phyloP scores from a whole-genome alignment of 2,329 filamentous ascomycete genomes.

The Diaporthe eres region DNA sequence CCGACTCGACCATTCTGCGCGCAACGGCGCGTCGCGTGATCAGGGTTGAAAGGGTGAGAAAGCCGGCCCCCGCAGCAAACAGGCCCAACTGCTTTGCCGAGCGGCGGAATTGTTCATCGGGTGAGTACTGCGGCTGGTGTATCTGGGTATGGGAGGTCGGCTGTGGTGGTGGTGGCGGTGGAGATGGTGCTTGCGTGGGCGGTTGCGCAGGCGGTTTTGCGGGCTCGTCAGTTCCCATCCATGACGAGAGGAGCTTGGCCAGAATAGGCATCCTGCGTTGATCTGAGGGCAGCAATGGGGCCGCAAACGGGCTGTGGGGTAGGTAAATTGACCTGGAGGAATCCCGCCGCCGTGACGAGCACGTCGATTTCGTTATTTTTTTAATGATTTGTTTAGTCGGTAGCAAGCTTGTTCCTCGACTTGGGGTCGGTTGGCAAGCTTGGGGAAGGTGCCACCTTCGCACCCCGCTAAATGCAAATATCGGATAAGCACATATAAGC shows the following conservation, averaged over 20 bases:
- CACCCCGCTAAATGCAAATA: not conserved
- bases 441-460: not conserved
- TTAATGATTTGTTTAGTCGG: not conserved
- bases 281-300: not conserved
- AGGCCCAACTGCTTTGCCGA: conserved; percentile 75
- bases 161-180: not conserved
- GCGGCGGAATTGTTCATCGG: conserved; percentile 53
- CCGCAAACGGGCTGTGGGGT: not conserved
- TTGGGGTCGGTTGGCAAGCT: conserved; percentile 10
- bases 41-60: conserved; percentile 79
- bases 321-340: not conserved
- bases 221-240: conserved; percentile 27
- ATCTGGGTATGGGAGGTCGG: not conserved
- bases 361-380: not conserved
- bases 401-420: not conserved
- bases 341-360: not conserved
- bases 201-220: conserved; percentile 20
- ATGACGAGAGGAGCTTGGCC: conserved; percentile 36
- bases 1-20: conserved; percentile 71
- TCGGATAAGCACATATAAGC: not conserved
- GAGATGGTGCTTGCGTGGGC: conserved; percentile 1
- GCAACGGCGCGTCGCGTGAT: conserved; percentile 80
- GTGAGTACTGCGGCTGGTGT: conserved; percentile 42
- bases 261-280: conserved; percentile 25
- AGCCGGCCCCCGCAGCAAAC: conserved; percentile 81